Evolutionary conservation across 805 yeast genomes (phyloP).

Genomic region (Monosporozyma servazzii): DNA sequence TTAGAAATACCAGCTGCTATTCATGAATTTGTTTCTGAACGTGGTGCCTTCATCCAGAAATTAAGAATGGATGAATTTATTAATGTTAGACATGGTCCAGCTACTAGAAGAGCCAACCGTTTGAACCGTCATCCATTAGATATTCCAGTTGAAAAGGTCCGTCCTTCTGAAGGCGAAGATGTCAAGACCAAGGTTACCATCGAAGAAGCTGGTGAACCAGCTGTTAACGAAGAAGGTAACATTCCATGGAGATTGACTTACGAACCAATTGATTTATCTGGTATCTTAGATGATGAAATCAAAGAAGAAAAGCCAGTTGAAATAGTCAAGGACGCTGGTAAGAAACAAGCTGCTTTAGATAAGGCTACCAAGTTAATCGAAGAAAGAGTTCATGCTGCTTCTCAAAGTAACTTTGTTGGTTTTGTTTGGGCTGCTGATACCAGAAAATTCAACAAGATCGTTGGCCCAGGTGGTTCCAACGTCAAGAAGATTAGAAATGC

Average conservation of each 20-base stretch:
- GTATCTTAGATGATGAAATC: constrained; percentile 31
- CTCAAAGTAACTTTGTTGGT: constrained; percentile 41
- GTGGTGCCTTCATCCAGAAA: constrained; percentile 52
- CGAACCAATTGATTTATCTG: constrained; percentile 27
- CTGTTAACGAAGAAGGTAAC: constrained; percentile 20
- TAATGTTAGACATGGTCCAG: constrained; percentile 50
- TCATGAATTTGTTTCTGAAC: constrained; percentile 56
- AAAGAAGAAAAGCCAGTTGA: constrained; percentile 37
- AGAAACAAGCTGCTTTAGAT: constrained; percentile 39
- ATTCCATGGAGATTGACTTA: constrained; percentile 61
- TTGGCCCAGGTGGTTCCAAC: constrained; percentile 71
- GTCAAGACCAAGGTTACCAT: constrained; percentile 41
- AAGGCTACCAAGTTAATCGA: constrained; percentile 34
- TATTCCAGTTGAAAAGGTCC: constrained; percentile 40
- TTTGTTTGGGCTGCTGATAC: constrained; percentile 54
- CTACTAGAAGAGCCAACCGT: constrained; percentile 41
- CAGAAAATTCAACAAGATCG: constrained; percentile 46
- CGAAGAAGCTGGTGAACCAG: constrained; percentile 28
- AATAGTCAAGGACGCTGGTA: constrained; percentile 31
- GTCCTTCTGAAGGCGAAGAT: constrained; percentile 31
- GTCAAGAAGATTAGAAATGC: constrained; percentile 51
- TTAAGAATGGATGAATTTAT: constrained; percentile 45
- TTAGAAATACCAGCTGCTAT: constrained; percentile 48
- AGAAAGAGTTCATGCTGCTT: constrained; percentile 39
- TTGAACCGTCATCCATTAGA: constrained; percentile 37